Evolutionary conservation across 345 rosid species (phyloP).

Genomic region (Clausena lansium): DNA sequence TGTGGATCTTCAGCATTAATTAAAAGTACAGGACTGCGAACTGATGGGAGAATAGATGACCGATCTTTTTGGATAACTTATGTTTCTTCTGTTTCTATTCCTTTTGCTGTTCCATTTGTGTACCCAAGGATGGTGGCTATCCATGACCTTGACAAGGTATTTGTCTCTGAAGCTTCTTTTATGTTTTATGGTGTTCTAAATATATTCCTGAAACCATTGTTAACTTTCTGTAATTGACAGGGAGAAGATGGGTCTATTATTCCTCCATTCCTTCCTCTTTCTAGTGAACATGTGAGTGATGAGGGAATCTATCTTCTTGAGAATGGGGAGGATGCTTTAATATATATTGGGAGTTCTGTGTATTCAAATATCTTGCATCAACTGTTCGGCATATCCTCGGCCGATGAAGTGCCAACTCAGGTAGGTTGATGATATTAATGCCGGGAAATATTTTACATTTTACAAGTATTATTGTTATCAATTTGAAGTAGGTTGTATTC

Average conservation of each 20-base stretch:
- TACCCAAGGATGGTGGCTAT: slow-evolving; percentile 85
- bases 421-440: slow-evolving; percentile 33
- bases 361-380: slow-evolving; percentile 58
- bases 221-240: slow-evolving; percentile 35
- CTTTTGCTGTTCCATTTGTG: slow-evolving; percentile 76
- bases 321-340: slow-evolving; percentile 83
- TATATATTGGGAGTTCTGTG: slow-evolving; percentile 74
- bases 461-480: neutral
- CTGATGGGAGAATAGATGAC: slow-evolving; percentile 86
- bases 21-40: slow-evolving; percentile 72
- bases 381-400: slow-evolving; percentile 59
- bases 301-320: slow-evolving; percentile 93
- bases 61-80: slow-evolving; percentile 82
- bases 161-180: neutral
- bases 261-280: slow-evolving; percentile 74
- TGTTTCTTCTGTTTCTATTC: slow-evolving; percentile 68
- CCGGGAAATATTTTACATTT: slow-evolving; percentile 4
- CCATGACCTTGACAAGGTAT: slow-evolving; percentile 80
- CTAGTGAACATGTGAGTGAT: slow-evolving; percentile 76
- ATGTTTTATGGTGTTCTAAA: slow-evolving; percentile 5
- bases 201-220: slow-evolving; percentile 10
- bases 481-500: neutral
- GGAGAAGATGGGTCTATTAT: slow-evolving; percentile 54
- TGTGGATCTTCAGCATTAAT: slow-evolving; percentile 60
- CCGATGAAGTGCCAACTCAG: slow-evolving; percentile 71